Evolutionary conservation across 1,284 basidiomycete genomes (phyloP), one percentile per base, ranked within the genome.

Genomic region (Rhodotorula sp.): DNA sequence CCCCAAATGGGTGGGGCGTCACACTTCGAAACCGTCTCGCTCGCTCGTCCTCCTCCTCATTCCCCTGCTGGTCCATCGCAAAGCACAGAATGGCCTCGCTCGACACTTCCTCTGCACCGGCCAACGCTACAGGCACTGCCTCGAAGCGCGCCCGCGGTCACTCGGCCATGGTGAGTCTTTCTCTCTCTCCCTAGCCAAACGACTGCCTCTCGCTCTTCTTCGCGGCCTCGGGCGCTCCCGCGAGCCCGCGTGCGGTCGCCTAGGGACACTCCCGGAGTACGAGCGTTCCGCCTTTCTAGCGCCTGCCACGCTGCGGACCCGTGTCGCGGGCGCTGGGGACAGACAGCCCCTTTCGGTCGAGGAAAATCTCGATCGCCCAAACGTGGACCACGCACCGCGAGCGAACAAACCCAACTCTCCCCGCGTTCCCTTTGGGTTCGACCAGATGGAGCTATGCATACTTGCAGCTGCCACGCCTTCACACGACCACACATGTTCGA

Each of bases 121-220:
- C 46, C 6, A 48, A 46, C 12, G 30, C 42, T 10, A 46, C 57
- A 14, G 59, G 62, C 44, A 53, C 58, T 12, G 63, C 53, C 14
- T 55, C 54, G 53, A 69, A 69, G 68, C 58, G 68, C 45, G 68
- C 63, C 15, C 30, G 68, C 26, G 68, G 68, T 15, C 63, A 64
- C 26, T 61, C 58, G 29, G 68, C 68, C 58, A 69, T 69, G 68
- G 68, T 69, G 24, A 42, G 68, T 66, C 46, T n/a, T 29, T 4
- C 44, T 4, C 55, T 44, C 30, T 17, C 14, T 17, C 12, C 20
- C 7, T 1, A 7, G 1, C 30, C 45, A 24, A 14, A 29, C 44
- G n/a, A 4, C 48, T 22, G n/a, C 18, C 42, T 8, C n/a, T 29
- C 42, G 22, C 42, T 26, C 49, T 33, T 62, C 33, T n/a, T 24